A percentile compares a stretch with the other conserved stretches of the same genome.
phyloP scores from a whole-genome alignment of 306 rosid genomes.

The Rosa rugosa region DNA sequence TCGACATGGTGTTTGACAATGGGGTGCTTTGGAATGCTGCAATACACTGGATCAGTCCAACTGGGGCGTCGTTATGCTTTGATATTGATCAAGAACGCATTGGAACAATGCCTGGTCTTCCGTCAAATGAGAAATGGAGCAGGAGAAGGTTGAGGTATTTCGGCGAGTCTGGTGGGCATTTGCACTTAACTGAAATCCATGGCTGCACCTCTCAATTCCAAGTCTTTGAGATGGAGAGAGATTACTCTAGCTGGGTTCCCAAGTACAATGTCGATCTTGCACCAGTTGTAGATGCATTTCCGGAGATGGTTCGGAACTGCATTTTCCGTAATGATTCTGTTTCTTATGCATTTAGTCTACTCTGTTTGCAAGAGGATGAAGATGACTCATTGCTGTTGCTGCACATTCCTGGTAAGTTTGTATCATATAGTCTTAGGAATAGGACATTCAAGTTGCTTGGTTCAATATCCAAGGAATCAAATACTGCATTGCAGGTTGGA shows the following conservation, averaged over 20 bases:
- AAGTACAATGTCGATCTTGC: slow-evolving; percentile 31
- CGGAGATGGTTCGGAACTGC: slow-evolving; percentile 13
- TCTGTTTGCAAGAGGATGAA: slow-evolving; percentile 16
- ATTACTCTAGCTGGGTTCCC: slow-evolving; percentile 36
- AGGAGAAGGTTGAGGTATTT: slow-evolving; percentile 17
- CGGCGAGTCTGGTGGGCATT: slow-evolving; percentile 31
- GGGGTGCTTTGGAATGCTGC: slow-evolving; percentile 38
- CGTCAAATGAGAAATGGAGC: slow-evolving; percentile 9
- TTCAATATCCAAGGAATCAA: slow-evolving; percentile 3
- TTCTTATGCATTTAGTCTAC: slow-evolving; percentile 16
- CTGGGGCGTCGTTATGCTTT: slow-evolving; percentile 20
- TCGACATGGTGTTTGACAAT: slow-evolving; percentile 4
- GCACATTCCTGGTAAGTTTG: slow-evolving; percentile 27
- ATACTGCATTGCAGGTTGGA: neutral
- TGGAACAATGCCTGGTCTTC: slow-evolving; percentile 22
- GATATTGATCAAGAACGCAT: slow-evolving; percentile 12
- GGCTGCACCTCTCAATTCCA: slow-evolving; percentile 16
- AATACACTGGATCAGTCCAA: slow-evolving; percentile 27
- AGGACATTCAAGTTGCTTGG: slow-evolving; percentile 5
- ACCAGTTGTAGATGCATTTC: neutral
- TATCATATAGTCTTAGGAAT: slow-evolving; percentile 12
- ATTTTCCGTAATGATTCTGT: neutral
- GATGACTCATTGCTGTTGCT: slow-evolving; percentile 20
- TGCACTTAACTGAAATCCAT: slow-evolving; percentile 29
- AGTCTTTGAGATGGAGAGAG: slow-evolving; percentile 29